Evolutionary conservation across 805 yeast species (phyloP).

Genomic region (Yamadazyma akitaensis): DNA sequence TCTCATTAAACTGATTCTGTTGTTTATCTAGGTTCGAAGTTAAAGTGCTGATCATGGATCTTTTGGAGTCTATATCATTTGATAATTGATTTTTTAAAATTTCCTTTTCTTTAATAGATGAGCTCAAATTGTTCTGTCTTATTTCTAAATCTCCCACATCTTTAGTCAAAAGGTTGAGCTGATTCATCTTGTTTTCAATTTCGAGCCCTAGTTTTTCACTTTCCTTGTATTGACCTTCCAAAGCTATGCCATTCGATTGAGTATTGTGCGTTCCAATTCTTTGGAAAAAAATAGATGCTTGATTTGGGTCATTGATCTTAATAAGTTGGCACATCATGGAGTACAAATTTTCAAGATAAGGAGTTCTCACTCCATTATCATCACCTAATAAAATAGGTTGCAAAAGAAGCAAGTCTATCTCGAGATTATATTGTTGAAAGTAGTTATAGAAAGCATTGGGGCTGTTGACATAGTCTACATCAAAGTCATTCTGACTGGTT

Average conservation of each 20-base stretch:
- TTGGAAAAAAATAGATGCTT: conserved; percentile 28
- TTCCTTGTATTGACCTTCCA: background rate
- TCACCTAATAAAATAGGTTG: conserved; percentile 91
- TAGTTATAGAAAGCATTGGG: conserved; percentile 69
- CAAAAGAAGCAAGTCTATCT: conserved; percentile 71
- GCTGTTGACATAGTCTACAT: conserved; percentile 38
- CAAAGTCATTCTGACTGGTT: conserved; percentile 2
- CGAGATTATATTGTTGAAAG: conserved; percentile 47
- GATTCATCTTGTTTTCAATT: conserved; percentile 17
- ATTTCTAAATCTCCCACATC: conserved; percentile 18
- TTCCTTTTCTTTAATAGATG: conserved; percentile 19
- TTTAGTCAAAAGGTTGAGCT: conserved; percentile 18
- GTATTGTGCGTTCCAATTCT: conserved; percentile 16
- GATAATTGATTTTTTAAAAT: conserved; percentile 21
- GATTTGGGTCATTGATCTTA: conserved; percentile 36
- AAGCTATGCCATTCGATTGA: background rate
- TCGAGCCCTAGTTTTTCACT: conserved; percentile 12
- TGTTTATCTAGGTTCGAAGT: conserved; percentile 16
- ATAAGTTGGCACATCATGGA: conserved; percentile 68
- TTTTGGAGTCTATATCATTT: conserved; percentile 19
- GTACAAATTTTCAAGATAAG: conserved; percentile 84
- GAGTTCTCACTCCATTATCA: conserved; percentile 80
- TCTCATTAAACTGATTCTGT: conserved; percentile 12
- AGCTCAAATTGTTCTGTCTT: conserved; percentile 14
- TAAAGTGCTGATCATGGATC: conserved; percentile 17